phyloP scores from a whole-genome alignment of 2,329 filamentous ascomycete genomes.

The Fusarium oligoseptatum region DNA sequence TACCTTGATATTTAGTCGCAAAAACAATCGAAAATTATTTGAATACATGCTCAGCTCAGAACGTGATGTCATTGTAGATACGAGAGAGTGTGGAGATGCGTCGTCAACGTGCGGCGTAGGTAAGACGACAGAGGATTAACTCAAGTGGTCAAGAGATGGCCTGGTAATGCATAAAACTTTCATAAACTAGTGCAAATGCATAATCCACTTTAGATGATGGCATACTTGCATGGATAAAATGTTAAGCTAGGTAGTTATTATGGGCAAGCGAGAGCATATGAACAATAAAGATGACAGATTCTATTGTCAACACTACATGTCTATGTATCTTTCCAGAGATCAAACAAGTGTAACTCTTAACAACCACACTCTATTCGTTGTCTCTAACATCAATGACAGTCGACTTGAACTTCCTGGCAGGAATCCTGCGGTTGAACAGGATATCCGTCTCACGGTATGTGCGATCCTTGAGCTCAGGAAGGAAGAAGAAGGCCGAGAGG shows the following conservation, averaged over 20 bases:
- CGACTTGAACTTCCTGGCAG: constrained; percentile 67
- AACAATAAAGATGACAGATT: neutral
- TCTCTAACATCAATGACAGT: constrained; percentile 69
- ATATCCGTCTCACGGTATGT: constrained; percentile 73
- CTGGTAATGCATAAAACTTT: too few species aligned
- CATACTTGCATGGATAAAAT: neutral
- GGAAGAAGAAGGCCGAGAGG: constrained; percentile 59
- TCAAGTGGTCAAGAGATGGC: too few species aligned
- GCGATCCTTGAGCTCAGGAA: constrained; percentile 68
- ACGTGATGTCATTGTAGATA: neutral
- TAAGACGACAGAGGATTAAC: too few species aligned
- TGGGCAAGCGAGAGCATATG: neutral
- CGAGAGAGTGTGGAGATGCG: neutral
- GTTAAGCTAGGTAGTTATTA: too few species aligned
- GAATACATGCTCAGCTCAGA: neutral
- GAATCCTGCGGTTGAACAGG: constrained; percentile 65
- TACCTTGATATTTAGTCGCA: neutral
- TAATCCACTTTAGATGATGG: too few species aligned
- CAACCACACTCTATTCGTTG: constrained; percentile 65
- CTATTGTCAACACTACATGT: neutral
- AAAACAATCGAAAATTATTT: neutral
- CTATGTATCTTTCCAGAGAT: neutral
- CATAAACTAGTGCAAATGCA: too few species aligned
- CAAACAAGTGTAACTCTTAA: neutral
- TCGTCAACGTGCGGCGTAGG: too few species aligned